Evolutionary conservation across 352 stramenopile genomes (phyloP), one percentile per base, ranked within the genome.

Genomic region (Phytophthora cactorum): DNA sequence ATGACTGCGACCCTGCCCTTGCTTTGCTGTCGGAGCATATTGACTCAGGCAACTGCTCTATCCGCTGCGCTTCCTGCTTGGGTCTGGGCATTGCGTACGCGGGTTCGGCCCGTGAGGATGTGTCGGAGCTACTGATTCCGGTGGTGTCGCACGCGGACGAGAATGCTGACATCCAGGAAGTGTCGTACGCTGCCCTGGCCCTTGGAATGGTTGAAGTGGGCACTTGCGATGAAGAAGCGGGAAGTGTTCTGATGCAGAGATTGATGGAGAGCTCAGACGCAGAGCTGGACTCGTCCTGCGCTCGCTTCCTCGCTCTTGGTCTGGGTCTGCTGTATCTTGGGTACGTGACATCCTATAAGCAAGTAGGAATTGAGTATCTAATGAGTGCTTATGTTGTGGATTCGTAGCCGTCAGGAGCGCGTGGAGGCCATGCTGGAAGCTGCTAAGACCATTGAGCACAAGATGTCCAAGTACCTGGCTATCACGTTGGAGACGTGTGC

Each of bases 401-500:
- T 59, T 63, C 11, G 63, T 69, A 93, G 88, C 31, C 86, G 86
- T 22, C 88, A 95, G 50, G 88, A 99, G 68, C 97, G 98, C 56
- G 96, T 97, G n/a, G 97, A 99, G 61, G 97, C 97, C 12, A 99
- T 99, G 93, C 81, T 99, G 49, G 97, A 99, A 82, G 97, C 96
- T 14, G 81, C 98, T 10, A 97, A 98, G 78, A 99, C 98, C 9
- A 98, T 99, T 47, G 97, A 99, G 63, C 97, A 99, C 83, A 85
- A 89, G 64, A 98, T 99, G 74, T 97, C 93, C 10, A 98, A 99
- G 77, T 99, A 98, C 77, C 87, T 98, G 44, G 91, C 91, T 36
- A 96, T 99, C 43, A 97, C 98, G 50, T 77, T 99, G n/a, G 96
- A 99, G 70, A 99, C 97, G 11, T 99, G 94, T 61, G 98, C 98